Conservation (phyloP, 805 yeast species). For the Clavispora fructus region DNA sequence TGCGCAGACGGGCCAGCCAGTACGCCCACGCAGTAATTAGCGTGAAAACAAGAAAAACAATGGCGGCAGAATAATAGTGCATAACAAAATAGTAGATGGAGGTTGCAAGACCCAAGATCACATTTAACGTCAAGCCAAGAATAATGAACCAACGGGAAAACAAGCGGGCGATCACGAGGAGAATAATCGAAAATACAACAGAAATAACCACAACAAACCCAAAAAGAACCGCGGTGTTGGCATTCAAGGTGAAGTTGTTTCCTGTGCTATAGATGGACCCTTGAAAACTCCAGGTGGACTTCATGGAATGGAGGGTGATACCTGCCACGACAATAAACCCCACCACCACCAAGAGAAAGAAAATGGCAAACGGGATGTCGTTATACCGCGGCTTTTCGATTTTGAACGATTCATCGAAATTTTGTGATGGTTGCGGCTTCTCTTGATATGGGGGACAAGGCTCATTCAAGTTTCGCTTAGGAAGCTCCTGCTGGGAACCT, state of each 20-base stretch:
- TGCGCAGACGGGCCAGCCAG: conserved; percentile 65
- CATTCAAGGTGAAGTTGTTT: conserved; percentile 59
- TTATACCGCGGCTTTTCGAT: conserved; percentile 58
- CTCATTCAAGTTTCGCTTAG: background rate
- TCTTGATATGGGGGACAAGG: conserved; percentile 16
- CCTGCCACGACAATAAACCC: conserved; percentile 72
- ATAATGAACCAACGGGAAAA: conserved; percentile 65
- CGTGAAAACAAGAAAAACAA: conserved; percentile 66
- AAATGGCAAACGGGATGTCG: conserved; percentile 66
- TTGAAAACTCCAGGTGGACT: conserved; percentile 45
- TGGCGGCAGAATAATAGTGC: conserved; percentile 73
- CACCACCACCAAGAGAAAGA: conserved; percentile 41
- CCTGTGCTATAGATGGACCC: conserved; percentile 52
- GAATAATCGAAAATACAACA: conserved; percentile 49
- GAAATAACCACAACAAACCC: conserved; percentile 60
- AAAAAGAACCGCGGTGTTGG: conserved; percentile 69
- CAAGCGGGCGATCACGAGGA: conserved; percentile 57
- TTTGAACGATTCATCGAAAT: conserved; percentile 65
- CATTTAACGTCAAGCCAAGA: conserved; percentile 61
- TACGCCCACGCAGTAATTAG: conserved; percentile 61
- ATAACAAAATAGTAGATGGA: conserved; percentile 67
- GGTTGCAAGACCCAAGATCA: conserved; percentile 67
- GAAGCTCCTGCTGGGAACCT: background rate
- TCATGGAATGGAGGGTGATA: conserved; percentile 62
- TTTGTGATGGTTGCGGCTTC: conserved; percentile 28